Conservation (phyloP, 2,329 filamentous ascomycete species). For the Colletotrichum sp. region DNA sequence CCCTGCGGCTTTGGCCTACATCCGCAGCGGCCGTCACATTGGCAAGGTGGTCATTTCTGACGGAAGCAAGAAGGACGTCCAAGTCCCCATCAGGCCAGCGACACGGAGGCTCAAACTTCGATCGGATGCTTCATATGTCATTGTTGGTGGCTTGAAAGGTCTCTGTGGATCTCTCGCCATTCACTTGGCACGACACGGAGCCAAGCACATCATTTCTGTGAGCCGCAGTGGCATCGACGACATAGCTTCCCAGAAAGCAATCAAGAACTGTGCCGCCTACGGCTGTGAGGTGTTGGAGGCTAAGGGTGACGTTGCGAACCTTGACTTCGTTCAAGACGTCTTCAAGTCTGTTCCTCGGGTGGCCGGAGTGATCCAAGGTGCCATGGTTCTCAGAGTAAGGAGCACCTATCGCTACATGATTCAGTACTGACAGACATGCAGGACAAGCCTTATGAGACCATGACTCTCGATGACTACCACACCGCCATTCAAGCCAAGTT, state of each 20-base stretch:
- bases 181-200: conserved; percentile 36
- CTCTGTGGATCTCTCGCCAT: conserved; percentile 38
- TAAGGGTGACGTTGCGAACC: conserved; percentile 23
- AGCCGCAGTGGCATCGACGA: conserved; percentile 35
- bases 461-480: conserved; percentile 36
- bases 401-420: not conserved
- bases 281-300: conserved; percentile 21
- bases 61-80: not conserved
- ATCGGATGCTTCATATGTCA: conserved; percentile 34
- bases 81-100: not conserved
- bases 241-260: conserved; percentile 26
- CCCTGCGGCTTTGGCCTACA: conserved; percentile 42
- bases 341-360: conserved; percentile 28
- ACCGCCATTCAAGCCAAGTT: conserved; percentile 36
- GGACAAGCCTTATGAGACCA: conserved; percentile 28
- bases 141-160: conserved; percentile 42
- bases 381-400: conserved; percentile 31
- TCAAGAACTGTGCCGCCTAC: conserved; percentile 17
- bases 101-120: conserved; percentile 16
- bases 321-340: conserved; percentile 1
- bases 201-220: conserved; percentile 31
- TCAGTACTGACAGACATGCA: not conserved
- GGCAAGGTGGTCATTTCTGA: conserved; percentile 47
- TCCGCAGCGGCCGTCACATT: conserved; percentile 48
- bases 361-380: conserved; percentile 32